phyloP scores from a whole-genome alignment of 129 eudicot genomes.

The Pittosporum tobira region DNA sequence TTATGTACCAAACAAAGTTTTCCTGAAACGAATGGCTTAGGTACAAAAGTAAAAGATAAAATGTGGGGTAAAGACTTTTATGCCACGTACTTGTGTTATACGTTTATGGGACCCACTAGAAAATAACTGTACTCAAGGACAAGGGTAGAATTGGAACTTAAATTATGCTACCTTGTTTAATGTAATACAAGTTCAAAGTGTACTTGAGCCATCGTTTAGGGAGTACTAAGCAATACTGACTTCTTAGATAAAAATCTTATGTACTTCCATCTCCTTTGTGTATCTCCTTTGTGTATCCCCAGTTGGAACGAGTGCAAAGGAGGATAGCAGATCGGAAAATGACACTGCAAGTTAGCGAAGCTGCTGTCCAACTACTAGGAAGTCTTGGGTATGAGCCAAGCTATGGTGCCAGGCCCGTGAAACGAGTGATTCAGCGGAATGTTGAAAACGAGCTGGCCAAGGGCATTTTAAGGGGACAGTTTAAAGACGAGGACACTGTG shows the following conservation, averaged over 20 bases:
- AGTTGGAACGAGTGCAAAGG: slow-evolving; percentile 81
- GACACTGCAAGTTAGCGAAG: slow-evolving; percentile 63
- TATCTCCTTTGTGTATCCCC: slow-evolving; percentile 14
- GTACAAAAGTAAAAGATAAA: too few species aligned
- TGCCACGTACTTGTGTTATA: too few species aligned
- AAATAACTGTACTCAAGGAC: too few species aligned
- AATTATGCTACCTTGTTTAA: too few species aligned
- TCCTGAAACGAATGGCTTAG: too few species aligned
- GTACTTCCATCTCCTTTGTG: neutral
- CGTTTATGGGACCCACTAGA: too few species aligned
- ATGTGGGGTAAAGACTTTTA: too few species aligned
- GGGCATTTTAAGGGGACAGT: slow-evolving; percentile 94
- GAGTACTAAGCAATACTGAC: too few species aligned
- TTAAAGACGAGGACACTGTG: slow-evolving; percentile 79
- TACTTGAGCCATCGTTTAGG: too few species aligned
- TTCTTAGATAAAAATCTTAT: neutral
- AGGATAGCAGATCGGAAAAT: slow-evolving; percentile 82
- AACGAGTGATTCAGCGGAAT: slow-evolving; percentile 83
- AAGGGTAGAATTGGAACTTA: too few species aligned
- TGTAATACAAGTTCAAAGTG: too few species aligned
- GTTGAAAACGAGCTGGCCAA: slow-evolving; percentile 93
- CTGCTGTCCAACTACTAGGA: slow-evolving; percentile 68
- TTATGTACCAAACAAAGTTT: too few species aligned
- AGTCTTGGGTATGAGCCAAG: slow-evolving; percentile 90
- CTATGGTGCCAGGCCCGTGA: slow-evolving; percentile 96